These are phyloP conservation scores for Apiotrichum domesticum DNA, from an alignment of 1,284 basidiomycete species.

Conservation along the genomic window DNA sequence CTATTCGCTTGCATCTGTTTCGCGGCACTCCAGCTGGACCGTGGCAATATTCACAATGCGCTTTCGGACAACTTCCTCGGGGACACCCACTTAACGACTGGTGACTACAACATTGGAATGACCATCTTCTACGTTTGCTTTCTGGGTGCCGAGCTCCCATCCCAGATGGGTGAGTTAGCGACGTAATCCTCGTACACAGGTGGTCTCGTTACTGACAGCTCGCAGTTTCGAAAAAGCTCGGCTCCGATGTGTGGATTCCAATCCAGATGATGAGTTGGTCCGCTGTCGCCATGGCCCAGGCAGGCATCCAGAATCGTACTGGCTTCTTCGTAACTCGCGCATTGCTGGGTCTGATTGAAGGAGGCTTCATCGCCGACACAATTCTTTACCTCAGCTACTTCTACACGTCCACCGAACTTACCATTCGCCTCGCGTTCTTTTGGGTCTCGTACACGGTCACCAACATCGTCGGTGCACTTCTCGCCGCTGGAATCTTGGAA, in stretches of 20 bases:
- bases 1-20: conserved; percentile 38
- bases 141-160: conserved; percentile 42
- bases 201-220: no score
- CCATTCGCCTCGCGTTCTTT: conserved; percentile 26
- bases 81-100: conserved; percentile 41
- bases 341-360: conserved; percentile 40
- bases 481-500: conserved; percentile 40
- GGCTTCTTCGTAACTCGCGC: conserved; percentile 37
- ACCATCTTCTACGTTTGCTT: conserved; percentile 38
- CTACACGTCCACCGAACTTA: conserved; percentile 23
- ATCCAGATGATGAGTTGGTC: conserved; percentile 45
- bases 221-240: conserved; percentile 42
- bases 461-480: conserved; percentile 7
- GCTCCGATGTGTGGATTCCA: conserved; percentile 45
- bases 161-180: conserved; percentile 28
- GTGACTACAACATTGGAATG: conserved; percentile 42
- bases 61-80: conserved; percentile 44
- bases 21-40: conserved; percentile 34
- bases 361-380: conserved; percentile 43
- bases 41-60: conserved; percentile 35
- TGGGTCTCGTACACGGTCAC: conserved; percentile 24
- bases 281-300: conserved; percentile 31
- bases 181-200: no score
- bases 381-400: conserved; percentile 8
- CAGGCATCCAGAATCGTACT: conserved; percentile 21